Conservation (phyloP, 179 eudicot genomes). For the Beta corolliflora region DNA sequence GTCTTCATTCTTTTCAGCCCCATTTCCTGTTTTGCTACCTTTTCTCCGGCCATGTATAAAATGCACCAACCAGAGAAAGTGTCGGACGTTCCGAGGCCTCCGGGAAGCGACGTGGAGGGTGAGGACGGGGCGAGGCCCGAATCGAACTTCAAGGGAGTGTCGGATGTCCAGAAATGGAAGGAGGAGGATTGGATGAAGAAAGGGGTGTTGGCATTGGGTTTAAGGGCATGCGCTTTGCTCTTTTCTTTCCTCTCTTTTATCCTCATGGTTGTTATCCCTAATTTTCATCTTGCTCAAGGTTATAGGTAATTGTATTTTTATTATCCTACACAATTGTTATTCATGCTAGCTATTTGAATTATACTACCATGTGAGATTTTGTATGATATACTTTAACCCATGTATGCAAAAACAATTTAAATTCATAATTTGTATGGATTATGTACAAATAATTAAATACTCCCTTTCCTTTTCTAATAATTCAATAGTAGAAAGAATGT, state of each 20-base stretch:
- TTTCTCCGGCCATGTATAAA: background rate
- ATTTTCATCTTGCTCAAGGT: conserved; percentile 40
- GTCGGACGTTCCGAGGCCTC: conserved; percentile 30
- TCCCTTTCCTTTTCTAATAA: no score
- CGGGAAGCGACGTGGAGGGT: conserved; percentile 45
- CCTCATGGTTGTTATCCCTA: conserved; percentile 47
- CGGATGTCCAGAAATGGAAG: conserved; percentile 46
- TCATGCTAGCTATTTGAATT: no score
- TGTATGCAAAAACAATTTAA: no score
- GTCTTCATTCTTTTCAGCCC: background rate
- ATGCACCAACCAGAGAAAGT: conserved; percentile 30
- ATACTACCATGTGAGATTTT: no score
- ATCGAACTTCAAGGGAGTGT: conserved; percentile 41
- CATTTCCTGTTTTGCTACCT: background rate
- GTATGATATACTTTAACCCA: no score
- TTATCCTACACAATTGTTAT: no score
- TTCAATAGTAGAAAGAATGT: no score
- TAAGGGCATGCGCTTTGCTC: conserved; percentile 45
- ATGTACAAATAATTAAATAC: no score
- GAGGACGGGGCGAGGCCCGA: conserved; percentile 20
- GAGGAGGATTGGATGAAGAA: conserved; percentile 52
- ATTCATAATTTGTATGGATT: no score
- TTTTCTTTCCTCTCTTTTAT: conserved; percentile 66
- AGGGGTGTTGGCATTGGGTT: conserved; percentile 33
- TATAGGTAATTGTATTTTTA: conserved; percentile 35